A percentile compares a stretch with the other conserved stretches of the same genome.
Conservation (phyloP, 2,329 filamentous ascomycete genomes). For the Cercospora sojina region DNA sequence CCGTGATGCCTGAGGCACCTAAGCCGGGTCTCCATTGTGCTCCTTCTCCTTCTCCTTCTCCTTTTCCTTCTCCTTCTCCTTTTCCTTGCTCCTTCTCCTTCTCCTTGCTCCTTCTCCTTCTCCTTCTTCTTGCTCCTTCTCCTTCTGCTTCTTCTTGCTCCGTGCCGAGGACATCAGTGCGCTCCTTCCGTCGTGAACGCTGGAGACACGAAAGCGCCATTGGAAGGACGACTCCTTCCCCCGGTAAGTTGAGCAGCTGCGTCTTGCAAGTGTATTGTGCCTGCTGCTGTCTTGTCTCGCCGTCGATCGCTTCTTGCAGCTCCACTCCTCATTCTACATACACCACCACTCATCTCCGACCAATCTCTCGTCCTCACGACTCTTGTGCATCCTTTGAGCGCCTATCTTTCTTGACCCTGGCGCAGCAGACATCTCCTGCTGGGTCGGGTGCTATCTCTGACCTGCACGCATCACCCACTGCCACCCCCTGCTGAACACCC, state of each 20-base stretch:
- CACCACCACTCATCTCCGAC: not conserved
- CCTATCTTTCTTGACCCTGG: slow-evolving; percentile 7
- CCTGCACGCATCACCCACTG: not conserved
- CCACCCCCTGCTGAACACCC: not conserved
- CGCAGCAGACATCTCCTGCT: not conserved
- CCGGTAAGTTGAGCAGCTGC: not conserved
- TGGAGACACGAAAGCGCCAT: too few relatives aligned
- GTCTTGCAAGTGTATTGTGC: not conserved
- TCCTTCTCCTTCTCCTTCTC: too few relatives aligned
- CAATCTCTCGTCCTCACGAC: not conserved
- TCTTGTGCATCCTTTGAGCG: slow-evolving; percentile 9
- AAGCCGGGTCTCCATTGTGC: too few relatives aligned
- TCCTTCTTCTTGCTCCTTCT: too few relatives aligned
- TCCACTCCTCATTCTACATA: not conserved
- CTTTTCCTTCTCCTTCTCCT: too few relatives aligned
- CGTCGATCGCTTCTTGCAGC: not conserved
- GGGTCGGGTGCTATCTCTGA: not conserved
- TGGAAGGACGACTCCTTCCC: not conserved
- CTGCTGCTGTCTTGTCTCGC: not conserved
- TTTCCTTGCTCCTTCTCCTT: too few relatives aligned
- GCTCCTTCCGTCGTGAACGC: too few relatives aligned
- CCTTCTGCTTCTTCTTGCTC: too few relatives aligned
- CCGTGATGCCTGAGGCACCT: too few relatives aligned
- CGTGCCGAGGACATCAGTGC: too few relatives aligned
- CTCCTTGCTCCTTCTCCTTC: too few relatives aligned